A percentile compares a stretch with the other conserved stretches of the same genome.
Evolutionary conservation across 2,329 filamentous ascomycete species (phyloP).

Genomic region (Talaromyces marneffei): DNA sequence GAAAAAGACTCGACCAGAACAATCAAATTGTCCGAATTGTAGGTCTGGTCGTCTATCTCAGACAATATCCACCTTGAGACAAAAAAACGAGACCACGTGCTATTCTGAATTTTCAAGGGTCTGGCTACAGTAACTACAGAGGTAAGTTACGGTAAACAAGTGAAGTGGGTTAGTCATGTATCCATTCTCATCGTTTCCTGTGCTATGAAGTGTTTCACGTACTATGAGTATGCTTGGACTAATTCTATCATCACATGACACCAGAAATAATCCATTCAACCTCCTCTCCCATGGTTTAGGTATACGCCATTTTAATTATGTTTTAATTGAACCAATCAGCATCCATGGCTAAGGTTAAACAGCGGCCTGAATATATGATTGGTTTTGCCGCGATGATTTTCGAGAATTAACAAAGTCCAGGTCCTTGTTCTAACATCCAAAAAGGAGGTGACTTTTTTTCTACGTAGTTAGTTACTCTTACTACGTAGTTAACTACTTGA

Average conservation of each 20-base stretch:
- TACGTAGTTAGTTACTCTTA: too few species aligned
- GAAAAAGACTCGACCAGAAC: not conserved
- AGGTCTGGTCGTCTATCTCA: not conserved
- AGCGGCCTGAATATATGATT: not conserved
- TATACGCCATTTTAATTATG: not conserved
- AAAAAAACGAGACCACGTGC: not conserved
- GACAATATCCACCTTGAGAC: not conserved
- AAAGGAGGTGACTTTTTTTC: not conserved
- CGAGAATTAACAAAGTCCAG: not conserved
- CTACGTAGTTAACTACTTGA: not conserved
- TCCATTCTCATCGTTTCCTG: not conserved
- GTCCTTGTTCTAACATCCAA: not conserved
- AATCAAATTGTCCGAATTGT: not conserved
- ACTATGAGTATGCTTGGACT: not conserved
- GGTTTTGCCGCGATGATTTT: not conserved
- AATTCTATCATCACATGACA: not conserved
- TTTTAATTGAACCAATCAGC: not conserved
- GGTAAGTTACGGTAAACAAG: too few species aligned
- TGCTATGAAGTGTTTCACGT: not conserved
- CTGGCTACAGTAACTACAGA: not conserved
- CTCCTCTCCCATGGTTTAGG: not conserved
- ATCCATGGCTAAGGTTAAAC: not conserved
- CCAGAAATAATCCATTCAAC: not conserved
- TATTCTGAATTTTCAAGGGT: not conserved
- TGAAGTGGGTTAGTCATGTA: not conserved